Conservation (phyloP, 306 rosid genomes). For the Casuarina cunninghamiana region DNA sequence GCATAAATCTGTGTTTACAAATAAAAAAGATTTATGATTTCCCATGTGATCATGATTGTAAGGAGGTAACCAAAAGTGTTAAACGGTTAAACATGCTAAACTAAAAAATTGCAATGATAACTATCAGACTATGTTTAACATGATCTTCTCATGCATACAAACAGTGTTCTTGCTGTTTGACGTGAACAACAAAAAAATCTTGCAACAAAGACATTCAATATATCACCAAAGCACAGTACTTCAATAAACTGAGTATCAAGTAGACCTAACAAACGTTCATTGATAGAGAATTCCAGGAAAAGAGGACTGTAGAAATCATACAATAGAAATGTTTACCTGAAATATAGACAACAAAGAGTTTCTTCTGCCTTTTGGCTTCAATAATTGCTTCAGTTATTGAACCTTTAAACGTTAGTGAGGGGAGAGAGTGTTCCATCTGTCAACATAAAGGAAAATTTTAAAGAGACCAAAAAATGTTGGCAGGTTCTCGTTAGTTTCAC, state of each 20-base stretch:
- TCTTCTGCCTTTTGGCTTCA: conserved; percentile 60
- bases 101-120: background rate
- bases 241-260: no score
- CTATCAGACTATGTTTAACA: background rate
- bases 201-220: background rate
- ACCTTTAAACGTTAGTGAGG: conserved; percentile 48
- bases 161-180: background rate
- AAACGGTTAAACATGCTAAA: background rate
- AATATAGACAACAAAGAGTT: conserved; percentile 56
- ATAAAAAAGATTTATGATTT: background rate
- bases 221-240: background rate
- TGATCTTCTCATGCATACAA: no score
- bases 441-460: conserved; percentile 1
- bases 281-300: background rate
- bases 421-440: conserved; percentile 49
- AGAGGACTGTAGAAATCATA: background rate
- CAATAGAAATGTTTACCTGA: conserved; percentile 35
- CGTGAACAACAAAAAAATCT: background rate
- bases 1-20: background rate
- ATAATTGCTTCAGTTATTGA: conserved; percentile 50
- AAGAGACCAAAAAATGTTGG: background rate
- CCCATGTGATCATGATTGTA: background rate
- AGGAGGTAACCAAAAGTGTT: background rate
- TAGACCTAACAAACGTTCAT: background rate
- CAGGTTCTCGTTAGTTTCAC: background rate